These are phyloP conservation scores for Rhodotorula sp. DNA, from an alignment of 1,284 basidiomycete genomes.

Conservation along the genomic window DNA sequence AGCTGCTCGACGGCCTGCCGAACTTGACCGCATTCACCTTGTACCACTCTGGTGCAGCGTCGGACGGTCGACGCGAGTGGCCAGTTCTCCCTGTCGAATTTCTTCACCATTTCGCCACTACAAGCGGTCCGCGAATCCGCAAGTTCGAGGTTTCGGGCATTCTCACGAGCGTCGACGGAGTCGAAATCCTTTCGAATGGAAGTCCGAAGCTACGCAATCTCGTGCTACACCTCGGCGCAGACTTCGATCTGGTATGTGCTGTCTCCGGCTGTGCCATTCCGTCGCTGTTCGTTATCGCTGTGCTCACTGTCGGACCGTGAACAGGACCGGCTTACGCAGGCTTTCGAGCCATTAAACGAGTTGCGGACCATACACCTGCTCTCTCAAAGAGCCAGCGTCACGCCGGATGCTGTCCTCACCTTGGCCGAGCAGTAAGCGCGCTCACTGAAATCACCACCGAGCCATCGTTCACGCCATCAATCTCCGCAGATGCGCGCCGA, in stretches of 20 bases:
- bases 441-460: too few species aligned
- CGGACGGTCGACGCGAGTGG: slow-evolving; percentile 26
- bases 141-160: slow-evolving; percentile 38
- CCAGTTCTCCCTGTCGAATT: slow-evolving; percentile 11
- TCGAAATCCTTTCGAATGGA: slow-evolving; percentile 10
- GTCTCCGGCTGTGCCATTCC: background rate
- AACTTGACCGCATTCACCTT: slow-evolving; percentile 31
- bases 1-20: slow-evolving; percentile 7
- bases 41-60: slow-evolving; percentile 30
- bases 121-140: slow-evolving; percentile 11
- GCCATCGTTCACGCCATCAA: background rate
- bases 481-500: slow-evolving; percentile 19
- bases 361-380: slow-evolving; percentile 34
- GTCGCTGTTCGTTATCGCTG: background rate
- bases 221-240: slow-evolving; percentile 28
- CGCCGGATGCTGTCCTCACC: slow-evolving; percentile 14
- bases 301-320: background rate
- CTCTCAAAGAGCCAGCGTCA: slow-evolving; percentile 24
- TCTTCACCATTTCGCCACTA: slow-evolving; percentile 1
- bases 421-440: slow-evolving; percentile 27
- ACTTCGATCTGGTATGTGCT: slow-evolving; percentile 23
- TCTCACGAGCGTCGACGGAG: slow-evolving; percentile 13
- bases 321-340: slow-evolving; percentile 16
- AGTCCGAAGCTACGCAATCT: slow-evolving; percentile 20
- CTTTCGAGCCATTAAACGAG: slow-evolving; percentile 7